Evolutionary conservation across 2,329 filamentous ascomycete species (phyloP), one percentile per base, ranked within the genome.

Genomic region (Aspergillus jensenii): DNA sequence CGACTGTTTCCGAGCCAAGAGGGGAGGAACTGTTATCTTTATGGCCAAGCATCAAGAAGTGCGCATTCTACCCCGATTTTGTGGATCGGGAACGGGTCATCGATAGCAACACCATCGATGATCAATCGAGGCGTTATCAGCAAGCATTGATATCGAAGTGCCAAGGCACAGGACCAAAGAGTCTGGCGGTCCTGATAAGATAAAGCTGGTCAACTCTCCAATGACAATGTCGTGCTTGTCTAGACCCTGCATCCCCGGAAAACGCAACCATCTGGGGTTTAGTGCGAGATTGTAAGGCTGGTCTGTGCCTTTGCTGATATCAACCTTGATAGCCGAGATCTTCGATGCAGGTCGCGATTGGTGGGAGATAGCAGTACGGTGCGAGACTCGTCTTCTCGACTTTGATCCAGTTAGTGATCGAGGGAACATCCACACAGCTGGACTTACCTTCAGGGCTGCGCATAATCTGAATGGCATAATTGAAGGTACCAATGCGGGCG

Each of bases 1-100:
- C n/a, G 19, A 46, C 43, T 31, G 51, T 54, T 55, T 51, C 40
- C 46, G 33, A 43, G 56, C 56, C 56, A 59, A 59, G 56, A 59
- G 23, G 39, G 27, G 46, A 51, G 15, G 8, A 44, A 55, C 46
- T 31, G 23, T 59, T 59, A 59, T 59, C 56, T 58, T 41, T 40
- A 43, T 12, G 27, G 51, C 56, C 56, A 59, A 59, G 56, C 55
- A 47, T 48, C 51, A 21, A 19, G 6, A 31, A 35, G 15, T 39
- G 46, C 25, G 31, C 52, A 47, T 35, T 52, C 19, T 17, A 44
- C 14, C 21, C 19, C 27, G 3, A 41, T 41, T 31, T 31, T 31
- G 27, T 23, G 43, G 37, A 41, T 7, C 12, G 14, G 2, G 15
- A 14, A 33, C 37, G 41, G 41, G 15, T 21, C 46, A 48, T 37